Percentiles rank a stretch among this genome's conserved stretches.
These are phyloP conservation scores for Thermothelomyces thermophilus DNA, from an alignment of 2,329 filamentous ascomycete species.

Conservation along the genomic window DNA sequence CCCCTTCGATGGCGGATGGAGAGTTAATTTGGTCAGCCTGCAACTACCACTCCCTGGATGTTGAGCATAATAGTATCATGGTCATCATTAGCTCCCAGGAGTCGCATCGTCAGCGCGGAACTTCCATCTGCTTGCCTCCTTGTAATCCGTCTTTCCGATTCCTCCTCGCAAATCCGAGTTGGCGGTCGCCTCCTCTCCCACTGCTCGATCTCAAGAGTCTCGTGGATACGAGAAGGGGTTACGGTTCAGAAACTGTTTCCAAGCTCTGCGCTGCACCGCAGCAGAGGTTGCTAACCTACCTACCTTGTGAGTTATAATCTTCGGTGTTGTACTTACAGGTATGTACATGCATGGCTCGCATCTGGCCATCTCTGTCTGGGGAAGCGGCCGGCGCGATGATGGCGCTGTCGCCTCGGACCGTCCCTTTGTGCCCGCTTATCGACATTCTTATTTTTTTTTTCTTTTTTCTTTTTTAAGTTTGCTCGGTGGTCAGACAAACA, in stretches of 20 bases:
- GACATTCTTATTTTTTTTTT: slow-evolving; percentile 1
- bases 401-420: slow-evolving; percentile 11
- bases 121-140: no score
- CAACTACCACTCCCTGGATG: no score
- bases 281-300: slow-evolving; percentile 6
- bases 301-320: background rate
- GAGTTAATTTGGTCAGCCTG: no score
- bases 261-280: background rate
- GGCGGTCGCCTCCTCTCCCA: background rate
- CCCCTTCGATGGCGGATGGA: no score
- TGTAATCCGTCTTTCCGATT: no score
- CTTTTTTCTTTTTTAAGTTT: no score
- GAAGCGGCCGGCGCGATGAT: slow-evolving; percentile 1
- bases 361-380: background rate
- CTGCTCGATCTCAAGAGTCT: background rate
- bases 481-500: slow-evolving; percentile 8
- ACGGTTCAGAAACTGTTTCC: background rate
- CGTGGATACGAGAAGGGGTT: background rate
- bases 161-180: background rate
- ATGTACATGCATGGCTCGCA: background rate
- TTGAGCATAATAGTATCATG: no score
- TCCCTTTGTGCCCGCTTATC: slow-evolving; percentile 4
- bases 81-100: no score
- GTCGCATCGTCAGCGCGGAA: no score
- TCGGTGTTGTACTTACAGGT: background rate